Evolutionary conservation across 345 rosid species (phyloP), one percentile per base, ranked within the genome.

Genomic region (Psidium guajava): DNA sequence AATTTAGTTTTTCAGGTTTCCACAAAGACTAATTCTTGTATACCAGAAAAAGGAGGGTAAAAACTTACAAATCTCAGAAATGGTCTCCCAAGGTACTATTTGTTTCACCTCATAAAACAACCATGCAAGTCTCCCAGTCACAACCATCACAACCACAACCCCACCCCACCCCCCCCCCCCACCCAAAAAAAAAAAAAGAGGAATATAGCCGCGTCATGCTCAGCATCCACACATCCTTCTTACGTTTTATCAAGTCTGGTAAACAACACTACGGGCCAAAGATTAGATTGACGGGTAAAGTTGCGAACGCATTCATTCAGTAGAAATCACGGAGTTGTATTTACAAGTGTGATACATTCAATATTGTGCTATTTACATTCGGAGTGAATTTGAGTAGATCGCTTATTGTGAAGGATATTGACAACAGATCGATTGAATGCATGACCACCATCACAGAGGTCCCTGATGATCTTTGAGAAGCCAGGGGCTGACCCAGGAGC

Each of bases 361-460:
- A 42, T 6, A 4, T 42, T 6, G 6, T n/a, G 69, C 21, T 27
- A 61, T 13, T 27, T 27, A 61, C 74, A 61, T 27, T 3, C 20
- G 6, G 4, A 6, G 40, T 6, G 40, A 61, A 27, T 59, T 27
- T 61, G 21, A 58, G 69, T 1, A 25, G 69, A 58, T 4, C 69
- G 12, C 32, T 7, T n/a, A 58, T 12, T 12, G 3, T 6, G 8
- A 58, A n/a, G 18, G 0, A 58, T 5, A n/a, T n/a, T 32, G 32
- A n/a, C 69, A 58, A n/a, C 10, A n/a, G 0, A 58, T n/a, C 8
- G 0, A 58, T 5, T 6, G 32, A n/a, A n/a, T 58, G 9, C 0
- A 58, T n/a, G 36, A 16, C 20, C 56, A 18, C 2, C 64, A 58
- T n/a, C 64, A 27, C 16, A 58, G 16, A n/a, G 32, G 64, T 11